Percentiles rank a stretch among this genome's conserved stretches.
These are phyloP conservation scores for Macrolepiota dolichaula DNA, from an alignment of 768 basidiomycete species.

Conservation along the genomic window DNA sequence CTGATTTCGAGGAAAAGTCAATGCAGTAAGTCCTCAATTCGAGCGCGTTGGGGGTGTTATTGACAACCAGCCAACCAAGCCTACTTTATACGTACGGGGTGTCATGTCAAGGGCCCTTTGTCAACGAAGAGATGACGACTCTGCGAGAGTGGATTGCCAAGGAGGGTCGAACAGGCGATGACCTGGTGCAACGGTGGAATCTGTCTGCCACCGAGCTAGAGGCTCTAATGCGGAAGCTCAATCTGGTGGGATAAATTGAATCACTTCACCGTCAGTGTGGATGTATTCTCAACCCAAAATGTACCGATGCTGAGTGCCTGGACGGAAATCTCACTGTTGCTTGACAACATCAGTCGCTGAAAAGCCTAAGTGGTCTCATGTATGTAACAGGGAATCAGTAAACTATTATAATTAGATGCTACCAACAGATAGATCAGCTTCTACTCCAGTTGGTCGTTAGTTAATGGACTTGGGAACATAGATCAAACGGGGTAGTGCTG, in stretches of 20 bases:
- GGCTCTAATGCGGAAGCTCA: slow-evolving; percentile 17
- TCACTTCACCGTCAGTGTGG: neutral
- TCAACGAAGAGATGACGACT: slow-evolving; percentile 21
- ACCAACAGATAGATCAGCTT: neutral
- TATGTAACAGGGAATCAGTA: neutral
- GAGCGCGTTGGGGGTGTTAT: neutral
- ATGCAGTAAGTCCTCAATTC: slow-evolving; percentile 38
- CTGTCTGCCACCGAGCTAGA: slow-evolving; percentile 24
- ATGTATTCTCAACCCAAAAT: neutral
- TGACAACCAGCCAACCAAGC: slow-evolving; percentile 23
- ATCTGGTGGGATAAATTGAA: neutral
- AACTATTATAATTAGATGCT: neutral
- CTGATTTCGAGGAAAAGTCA: slow-evolving; percentile 64
- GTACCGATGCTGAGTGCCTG: neutral
- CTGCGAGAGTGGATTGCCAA: slow-evolving; percentile 27
- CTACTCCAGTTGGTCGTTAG: neutral
- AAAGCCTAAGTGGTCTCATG: neutral
- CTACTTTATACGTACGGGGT: slow-evolving; percentile 51
- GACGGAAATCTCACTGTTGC: neutral
- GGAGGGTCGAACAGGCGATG: slow-evolving; percentile 13
- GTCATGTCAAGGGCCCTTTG: slow-evolving; percentile 31
- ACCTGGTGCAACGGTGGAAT: slow-evolving; percentile 26
- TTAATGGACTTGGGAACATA: neutral
- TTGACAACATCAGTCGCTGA: neutral
- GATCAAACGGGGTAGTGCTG: neutral